Conservation (phyloP, 768 basidiomycete species). For the Hemileccinum impolitum region DNA sequence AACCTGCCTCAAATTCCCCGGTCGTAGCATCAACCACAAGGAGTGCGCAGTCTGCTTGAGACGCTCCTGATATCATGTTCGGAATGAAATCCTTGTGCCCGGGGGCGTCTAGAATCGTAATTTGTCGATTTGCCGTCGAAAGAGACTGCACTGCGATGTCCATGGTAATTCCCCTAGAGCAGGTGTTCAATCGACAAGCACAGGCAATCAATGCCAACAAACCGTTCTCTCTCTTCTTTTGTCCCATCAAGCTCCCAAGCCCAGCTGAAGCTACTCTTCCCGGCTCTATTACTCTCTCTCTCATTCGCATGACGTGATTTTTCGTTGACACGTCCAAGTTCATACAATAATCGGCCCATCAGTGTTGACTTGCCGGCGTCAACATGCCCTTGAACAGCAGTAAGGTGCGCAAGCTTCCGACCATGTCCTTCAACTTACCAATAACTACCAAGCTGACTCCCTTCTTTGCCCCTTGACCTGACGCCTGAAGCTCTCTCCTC, state of each 20-base stretch:
- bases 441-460: conserved; percentile 87
- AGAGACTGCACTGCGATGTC: conserved; percentile 87
- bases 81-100: conserved; percentile 98
- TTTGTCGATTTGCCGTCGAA: conserved; percentile 66
- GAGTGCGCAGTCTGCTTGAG: conserved; percentile 93
- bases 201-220: conserved; percentile 12
- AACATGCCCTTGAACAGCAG: conserved; percentile 72
- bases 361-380: conserved; percentile 98
- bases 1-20: conserved; percentile 96
- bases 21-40: conserved; percentile 87
- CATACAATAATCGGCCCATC: conserved; percentile 93
- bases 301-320: conserved; percentile 83
- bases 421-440: conserved; percentile 46
- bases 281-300: conserved; percentile 81
- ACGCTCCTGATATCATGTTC: conserved; percentile 98
- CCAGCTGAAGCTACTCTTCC: conserved; percentile 96
- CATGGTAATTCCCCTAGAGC: conserved; percentile 90
- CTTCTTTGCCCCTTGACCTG: conserved; percentile 55
- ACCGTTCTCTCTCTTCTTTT: conserved; percentile 91
- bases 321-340: conserved; percentile 84
- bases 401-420: conserved; percentile 8
- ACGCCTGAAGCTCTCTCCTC: conserved; percentile 44
- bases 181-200: conserved; percentile 7
- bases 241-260: conserved; percentile 97
- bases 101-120: conserved; percentile 96